Evolutionary conservation across 208 protist genomes (phyloP), one percentile per base, ranked within the genome.

Genomic region (Trypanosoma congolense): DNA sequence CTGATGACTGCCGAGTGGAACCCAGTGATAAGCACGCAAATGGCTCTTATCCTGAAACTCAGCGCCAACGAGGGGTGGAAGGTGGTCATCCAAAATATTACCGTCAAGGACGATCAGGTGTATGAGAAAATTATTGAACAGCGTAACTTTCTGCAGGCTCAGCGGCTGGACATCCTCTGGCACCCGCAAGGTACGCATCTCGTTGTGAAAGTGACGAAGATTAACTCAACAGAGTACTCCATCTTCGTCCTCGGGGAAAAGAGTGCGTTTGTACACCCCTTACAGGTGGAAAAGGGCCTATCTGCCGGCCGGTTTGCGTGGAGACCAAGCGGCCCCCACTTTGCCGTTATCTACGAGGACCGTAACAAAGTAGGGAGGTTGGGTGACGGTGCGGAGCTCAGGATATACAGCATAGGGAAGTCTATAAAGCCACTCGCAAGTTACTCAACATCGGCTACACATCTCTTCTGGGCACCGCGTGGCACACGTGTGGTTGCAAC

Each of bases 1-100:
- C 75, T 95, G 19, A 86, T 86, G 72, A 83, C 85, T 54, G 83
- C 75, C 5, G 88, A 92, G 63, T 95, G 88, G 85, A 92, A 89
- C 71, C 88, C 88, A 2, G 70, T 64, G 43, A 56, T 80, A 29
- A 74, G 64, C 19, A 87, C 72, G 12, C 88, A 92, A 68, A 83
- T 95, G 47, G 88, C 82, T 19, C 75, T 91, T 57, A 71, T 89
- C 31, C 65, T 61, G 43, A 58, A 71, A 49, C 67, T 74, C 8
- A 77, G 72, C 19, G 44, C 60, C 4, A 80, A 83, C 56, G 57
- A 81, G 48, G 88, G 84, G 50, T 92, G 84, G 88, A 78, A 80
- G 33, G 71, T 91, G 1, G 69, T 78, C 10, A 89, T 95, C 60
- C 64, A 80, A 16, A 73, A 91, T 65, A 81, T 92, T 46, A 45